These are phyloP conservation scores for Cephalotrichum gorgonifer DNA, from an alignment of 2,329 filamentous ascomycete species.

Conservation along the genomic window DNA sequence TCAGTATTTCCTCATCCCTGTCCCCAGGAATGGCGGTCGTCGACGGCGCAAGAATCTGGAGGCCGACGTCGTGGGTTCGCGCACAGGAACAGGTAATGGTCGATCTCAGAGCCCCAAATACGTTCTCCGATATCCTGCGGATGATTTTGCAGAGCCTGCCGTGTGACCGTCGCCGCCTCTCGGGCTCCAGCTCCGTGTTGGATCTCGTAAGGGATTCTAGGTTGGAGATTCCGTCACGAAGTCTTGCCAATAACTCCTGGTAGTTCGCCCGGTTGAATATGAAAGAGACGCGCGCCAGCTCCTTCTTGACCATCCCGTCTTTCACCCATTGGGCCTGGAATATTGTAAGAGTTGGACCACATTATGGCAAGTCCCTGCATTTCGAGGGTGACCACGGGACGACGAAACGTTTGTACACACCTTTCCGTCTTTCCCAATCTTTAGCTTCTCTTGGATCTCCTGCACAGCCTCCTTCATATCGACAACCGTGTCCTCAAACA, in stretches of 20 bases:
- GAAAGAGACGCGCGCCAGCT: slow-evolving; percentile 9
- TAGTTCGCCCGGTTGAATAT: slow-evolving; percentile 5
- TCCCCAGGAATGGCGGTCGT: slow-evolving; percentile 6
- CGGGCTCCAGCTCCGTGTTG: slow-evolving; percentile 13
- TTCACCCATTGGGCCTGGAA: not conserved
- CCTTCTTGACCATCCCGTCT: not conserved
- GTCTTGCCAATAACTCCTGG: slow-evolving; percentile 1
- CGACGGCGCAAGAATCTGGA: slow-evolving; percentile 9
- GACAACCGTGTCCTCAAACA: slow-evolving; percentile 13
- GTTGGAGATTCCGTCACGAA: slow-evolving; percentile 12
- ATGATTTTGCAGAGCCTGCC: slow-evolving; percentile 11
- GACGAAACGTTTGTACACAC: not conserved
- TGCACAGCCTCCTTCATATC: slow-evolving; percentile 14
- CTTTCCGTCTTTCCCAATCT: not conserved
- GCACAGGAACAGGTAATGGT: not conserved
- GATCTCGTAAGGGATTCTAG: slow-evolving; percentile 11
- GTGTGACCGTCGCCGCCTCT: slow-evolving; percentile 9
- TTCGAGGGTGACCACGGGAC: no score
- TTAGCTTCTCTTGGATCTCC: slow-evolving; percentile 8
- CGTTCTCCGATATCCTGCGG: slow-evolving; percentile 11
- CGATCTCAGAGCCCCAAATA: slow-evolving; percentile 8
- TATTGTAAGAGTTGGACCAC: no score
- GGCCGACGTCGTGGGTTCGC: slow-evolving; percentile 11
- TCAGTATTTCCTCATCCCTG: slow-evolving; percentile 11
- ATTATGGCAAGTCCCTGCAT: no score